Evolutionary conservation across 805 yeast species (phyloP), one percentile per base, ranked within the genome.

Genomic region (Wickerhamomyces queroliae): DNA sequence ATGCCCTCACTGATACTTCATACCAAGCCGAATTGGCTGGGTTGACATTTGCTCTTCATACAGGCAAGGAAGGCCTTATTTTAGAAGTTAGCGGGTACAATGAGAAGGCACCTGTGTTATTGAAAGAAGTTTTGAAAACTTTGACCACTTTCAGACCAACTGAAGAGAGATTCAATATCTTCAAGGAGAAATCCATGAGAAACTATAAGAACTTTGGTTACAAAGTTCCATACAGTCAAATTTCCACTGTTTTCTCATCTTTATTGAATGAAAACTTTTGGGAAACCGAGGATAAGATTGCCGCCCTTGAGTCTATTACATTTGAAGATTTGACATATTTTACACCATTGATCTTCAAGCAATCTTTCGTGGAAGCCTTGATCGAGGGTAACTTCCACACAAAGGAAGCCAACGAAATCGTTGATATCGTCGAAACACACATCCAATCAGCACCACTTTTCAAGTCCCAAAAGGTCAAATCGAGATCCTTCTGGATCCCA

Each of bases 21-120:
- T 91, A 91, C 53, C 83, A 85, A 54, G 97, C 99, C 1, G 74
- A 78, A 8, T 69, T 89, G 40, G 96, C 93, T 2, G 93, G 93
- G 1, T 70, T 88, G 41, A 64, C 70, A 37, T 78, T 79, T 42
- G 62, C 70, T 2, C 68, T 90, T 30, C 61, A 69, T 23, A 65
- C 74, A 42, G 75, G 82, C 40, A 72, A 82, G 45, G 88, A 81
- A 48, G 95, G 96, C 0, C 53, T 90, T 30, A 72, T 74, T 29
- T 55, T 91, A 33, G 76, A 75, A 35, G 67, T 88, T 18, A 67
- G 71, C 29, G 99, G 99, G 2, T 93, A 82, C 59, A 86, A 84
- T 49, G 91, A 93, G 59, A 91, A 91, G 53, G 64, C 88, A 34
- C 70, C 74, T 16, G 72, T 70, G 12, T 69, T 91, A 33, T 62